Evolutionary conservation across 805 yeast genomes (phyloP), one percentile per base, ranked within the genome.

Genomic region (Candida hispaniensis): DNA sequence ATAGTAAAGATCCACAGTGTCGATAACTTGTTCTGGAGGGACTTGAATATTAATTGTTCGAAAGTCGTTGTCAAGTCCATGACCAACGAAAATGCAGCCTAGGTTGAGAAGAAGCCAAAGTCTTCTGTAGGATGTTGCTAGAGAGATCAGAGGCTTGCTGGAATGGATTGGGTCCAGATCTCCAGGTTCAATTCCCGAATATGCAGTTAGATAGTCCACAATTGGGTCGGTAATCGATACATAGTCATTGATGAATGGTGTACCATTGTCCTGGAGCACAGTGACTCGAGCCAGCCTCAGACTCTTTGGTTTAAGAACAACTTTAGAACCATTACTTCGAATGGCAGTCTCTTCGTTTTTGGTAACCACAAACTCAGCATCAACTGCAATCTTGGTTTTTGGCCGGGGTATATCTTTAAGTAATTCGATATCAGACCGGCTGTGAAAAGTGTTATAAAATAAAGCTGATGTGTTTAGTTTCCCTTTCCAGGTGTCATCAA

Each of bases 41-140:
- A 93, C 93, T 51, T 79, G 80, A 29, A 91, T 72, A 49, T 91
- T 91, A 46, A 93, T 91, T 19, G 91, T 80, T 48, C 96, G 66
- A 64, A 91, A 91, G 59, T 91, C 99, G 46, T 83, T 85, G 24
- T 69, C 66, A 41, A 91, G 63, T 2, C 96, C 95, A 59, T 91
- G 99, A 0, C 99, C 99, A 18, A 91, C 85, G 61, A 91, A 88
- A 0, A 79, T 70, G 51, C 93, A 83, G 0, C 96, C 96, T 39
- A 85, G 50, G 50, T 88, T 91, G 41, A 91, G 61, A 32, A 91
- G 63, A 13, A 91, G 60, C 98, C 99, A 93, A 24, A 91, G 67
- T 48, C 80, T 73, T 41, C 96, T 63, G 54, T 88, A 91, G 1
- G 93, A 82, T 0, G 82, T 75, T 48, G 80, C 88, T 39, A 80